These are phyloP conservation scores for Heterobasidion irregulare DNA, from an alignment of 1,284 basidiomycete species.

Conservation along the genomic window DNA sequence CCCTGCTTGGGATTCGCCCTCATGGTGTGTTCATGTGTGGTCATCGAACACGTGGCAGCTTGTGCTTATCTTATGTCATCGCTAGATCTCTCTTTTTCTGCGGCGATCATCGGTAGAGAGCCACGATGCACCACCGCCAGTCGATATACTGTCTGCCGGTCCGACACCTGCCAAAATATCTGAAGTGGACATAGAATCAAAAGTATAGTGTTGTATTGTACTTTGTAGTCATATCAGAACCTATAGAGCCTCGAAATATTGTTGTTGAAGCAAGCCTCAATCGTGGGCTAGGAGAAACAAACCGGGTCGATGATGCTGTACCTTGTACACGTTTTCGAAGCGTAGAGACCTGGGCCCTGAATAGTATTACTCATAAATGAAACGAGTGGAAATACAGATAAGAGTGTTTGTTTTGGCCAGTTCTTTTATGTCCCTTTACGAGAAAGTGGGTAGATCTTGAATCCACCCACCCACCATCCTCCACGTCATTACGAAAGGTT, in stretches of 20 bases:
- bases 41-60: not conserved
- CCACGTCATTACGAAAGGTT: not conserved
- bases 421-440: not conserved
- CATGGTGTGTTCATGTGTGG: slow-evolving; percentile 20
- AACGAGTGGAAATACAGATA: not conserved
- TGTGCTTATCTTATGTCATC: not conserved
- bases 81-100: not conserved
- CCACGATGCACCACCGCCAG: not conserved
- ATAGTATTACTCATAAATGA: not conserved
- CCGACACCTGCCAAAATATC: not conserved
- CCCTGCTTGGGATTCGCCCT: slow-evolving; percentile 26
- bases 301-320: not conserved
- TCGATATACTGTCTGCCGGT: not conserved
- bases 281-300: too few species aligned
- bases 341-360: not conserved
- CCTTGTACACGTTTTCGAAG: slow-evolving; percentile 1
- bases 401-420: not conserved
- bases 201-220: not conserved
- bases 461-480: not conserved
- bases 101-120: not conserved
- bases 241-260: not conserved
- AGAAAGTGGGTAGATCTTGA: not conserved
- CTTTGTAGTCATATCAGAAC: not conserved
- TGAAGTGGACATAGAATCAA: not conserved
- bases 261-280: not conserved